Evolutionary conservation across 2,329 filamentous ascomycete species (phyloP).

Genomic region (Kalmusia sp.): DNA sequence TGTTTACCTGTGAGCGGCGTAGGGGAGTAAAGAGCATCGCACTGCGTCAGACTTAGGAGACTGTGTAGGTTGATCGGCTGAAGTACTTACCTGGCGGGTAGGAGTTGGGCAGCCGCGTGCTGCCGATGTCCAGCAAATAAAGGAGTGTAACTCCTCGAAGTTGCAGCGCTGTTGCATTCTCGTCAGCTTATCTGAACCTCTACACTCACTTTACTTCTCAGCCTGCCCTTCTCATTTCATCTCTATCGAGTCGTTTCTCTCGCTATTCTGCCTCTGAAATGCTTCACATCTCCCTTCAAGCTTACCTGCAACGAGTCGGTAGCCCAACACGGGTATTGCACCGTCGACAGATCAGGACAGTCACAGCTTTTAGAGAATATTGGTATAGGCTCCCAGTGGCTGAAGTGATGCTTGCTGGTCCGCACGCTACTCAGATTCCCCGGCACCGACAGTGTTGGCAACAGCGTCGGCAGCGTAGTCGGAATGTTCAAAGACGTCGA

Average conservation of each 20-base stretch:
- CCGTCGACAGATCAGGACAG: conserved; percentile 29
- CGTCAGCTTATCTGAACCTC: conserved; percentile 10
- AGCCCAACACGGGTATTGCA: conserved; percentile 36
- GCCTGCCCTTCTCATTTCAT: neutral
- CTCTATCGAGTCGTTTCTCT: neutral
- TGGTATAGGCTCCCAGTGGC: conserved; percentile 58
- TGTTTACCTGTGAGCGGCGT: conserved; percentile 32
- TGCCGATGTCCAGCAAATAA: conserved; percentile 36
- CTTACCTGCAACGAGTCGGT: conserved; percentile 35
- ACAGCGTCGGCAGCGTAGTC: conserved; percentile 8
- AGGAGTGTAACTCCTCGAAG: conserved; percentile 40
- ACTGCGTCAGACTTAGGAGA: conserved; percentile 20
- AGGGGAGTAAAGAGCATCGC: conserved; percentile 28
- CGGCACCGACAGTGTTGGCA: neutral
- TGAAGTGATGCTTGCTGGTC: conserved; percentile 52
- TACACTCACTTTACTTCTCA: neutral
- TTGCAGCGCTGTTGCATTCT: conserved; percentile 26
- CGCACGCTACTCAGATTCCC: neutral
- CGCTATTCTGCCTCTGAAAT: no score
- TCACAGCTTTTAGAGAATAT: conserved; percentile 63
- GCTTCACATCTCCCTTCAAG: neutral
- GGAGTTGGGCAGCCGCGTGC: conserved; percentile 35
- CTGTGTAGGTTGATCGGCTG: neutral
- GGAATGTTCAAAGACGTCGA: conserved; percentile 33
- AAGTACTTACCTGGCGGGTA: conserved; percentile 25